A percentile compares a stretch with the other conserved stretches of the same genome.
Evolutionary conservation across 371 early-diverging fungal genomes (phyloP).

Genomic region (Entomophthora muscae): DNA sequence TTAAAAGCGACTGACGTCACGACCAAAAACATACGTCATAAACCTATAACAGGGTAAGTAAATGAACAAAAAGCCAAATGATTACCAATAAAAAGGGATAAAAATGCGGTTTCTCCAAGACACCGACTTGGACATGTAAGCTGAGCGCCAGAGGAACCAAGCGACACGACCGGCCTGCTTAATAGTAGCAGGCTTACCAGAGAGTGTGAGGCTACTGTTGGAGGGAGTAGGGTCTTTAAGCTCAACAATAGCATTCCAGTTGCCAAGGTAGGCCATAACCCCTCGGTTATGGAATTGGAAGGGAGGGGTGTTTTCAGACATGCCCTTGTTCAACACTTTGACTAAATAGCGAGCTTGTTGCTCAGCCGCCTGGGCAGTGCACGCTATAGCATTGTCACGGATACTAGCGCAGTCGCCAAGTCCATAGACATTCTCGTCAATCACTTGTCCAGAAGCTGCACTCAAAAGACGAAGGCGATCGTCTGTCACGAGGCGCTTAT

Average conservation of each 20-base stretch:
- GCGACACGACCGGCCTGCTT: constrained; percentile 31
- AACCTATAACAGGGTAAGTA: constrained; percentile 9
- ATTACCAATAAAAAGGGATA: constrained; percentile 47
- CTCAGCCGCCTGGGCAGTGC: constrained; percentile 69
- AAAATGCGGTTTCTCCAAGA: constrained; percentile 49
- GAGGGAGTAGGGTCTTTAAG: not conserved
- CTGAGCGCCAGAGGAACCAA: constrained; percentile 61
- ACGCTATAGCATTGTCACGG: constrained; percentile 35
- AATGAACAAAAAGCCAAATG: not conserved
- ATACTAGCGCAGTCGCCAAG: constrained; percentile 69
- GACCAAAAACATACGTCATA: constrained; percentile 12
- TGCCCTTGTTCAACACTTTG: constrained; percentile 13
- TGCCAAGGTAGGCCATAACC: constrained; percentile 31
- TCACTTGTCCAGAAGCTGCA: constrained; percentile 18
- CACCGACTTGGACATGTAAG: constrained; percentile 58
- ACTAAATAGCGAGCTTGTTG: constrained; percentile 54
- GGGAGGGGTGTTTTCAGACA: constrained; percentile 14
- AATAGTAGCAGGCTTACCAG: constrained; percentile 21
- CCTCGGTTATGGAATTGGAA: constrained; percentile 31
- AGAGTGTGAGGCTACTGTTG: not conserved
- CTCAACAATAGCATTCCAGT: constrained; percentile 16
- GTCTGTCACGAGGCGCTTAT: constrained; percentile 39
- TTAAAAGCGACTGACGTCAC: constrained; percentile 15
- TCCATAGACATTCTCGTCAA: constrained; percentile 28
- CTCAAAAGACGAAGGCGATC: constrained; percentile 35